Conservation (phyloP, 2,329 filamentous ascomycete genomes). For the Phyllosticta citriasiana region DNA sequence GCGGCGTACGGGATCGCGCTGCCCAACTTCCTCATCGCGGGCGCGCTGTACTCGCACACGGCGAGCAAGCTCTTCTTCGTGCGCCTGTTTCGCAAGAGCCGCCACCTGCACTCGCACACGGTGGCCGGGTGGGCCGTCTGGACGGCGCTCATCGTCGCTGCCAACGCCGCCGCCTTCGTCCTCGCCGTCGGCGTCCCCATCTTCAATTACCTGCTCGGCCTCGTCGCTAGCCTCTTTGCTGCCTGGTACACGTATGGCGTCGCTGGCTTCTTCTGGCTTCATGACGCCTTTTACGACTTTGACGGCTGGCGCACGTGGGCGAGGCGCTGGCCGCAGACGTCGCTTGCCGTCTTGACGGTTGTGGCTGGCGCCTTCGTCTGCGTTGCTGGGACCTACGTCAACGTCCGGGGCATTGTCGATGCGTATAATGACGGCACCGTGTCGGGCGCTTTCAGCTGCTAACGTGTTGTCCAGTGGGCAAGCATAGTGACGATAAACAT, state of each 20-base stretch:
- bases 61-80: constrained; percentile 44
- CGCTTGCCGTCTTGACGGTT: constrained; percentile 33
- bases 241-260: constrained; percentile 47
- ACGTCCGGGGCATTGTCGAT: constrained; percentile 29
- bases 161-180: constrained; percentile 36
- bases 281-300: constrained; percentile 32
- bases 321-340: constrained; percentile 29
- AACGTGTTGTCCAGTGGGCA: neutral
- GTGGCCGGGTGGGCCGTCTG: constrained; percentile 38
- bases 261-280: constrained; percentile 43
- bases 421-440: constrained; percentile 22
- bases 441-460: constrained; percentile 21
- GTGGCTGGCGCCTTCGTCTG: constrained; percentile 40
- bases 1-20: constrained; percentile 42
- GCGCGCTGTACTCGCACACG: constrained; percentile 41
- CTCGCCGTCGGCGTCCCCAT: constrained; percentile 42
- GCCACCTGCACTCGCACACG: constrained; percentile 41
- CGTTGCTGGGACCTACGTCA: constrained; percentile 41
- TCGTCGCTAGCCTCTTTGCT: constrained; percentile 42
- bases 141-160: constrained; percentile 36
- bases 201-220: constrained; percentile 45
- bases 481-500: neutral
- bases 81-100: constrained; percentile 36
- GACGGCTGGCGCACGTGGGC: constrained; percentile 31
- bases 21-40: constrained; percentile 42